These are phyloP conservation scores for Suillus cothurnatus DNA, from an alignment of 768 basidiomycete genomes.

Conservation along the genomic window DNA sequence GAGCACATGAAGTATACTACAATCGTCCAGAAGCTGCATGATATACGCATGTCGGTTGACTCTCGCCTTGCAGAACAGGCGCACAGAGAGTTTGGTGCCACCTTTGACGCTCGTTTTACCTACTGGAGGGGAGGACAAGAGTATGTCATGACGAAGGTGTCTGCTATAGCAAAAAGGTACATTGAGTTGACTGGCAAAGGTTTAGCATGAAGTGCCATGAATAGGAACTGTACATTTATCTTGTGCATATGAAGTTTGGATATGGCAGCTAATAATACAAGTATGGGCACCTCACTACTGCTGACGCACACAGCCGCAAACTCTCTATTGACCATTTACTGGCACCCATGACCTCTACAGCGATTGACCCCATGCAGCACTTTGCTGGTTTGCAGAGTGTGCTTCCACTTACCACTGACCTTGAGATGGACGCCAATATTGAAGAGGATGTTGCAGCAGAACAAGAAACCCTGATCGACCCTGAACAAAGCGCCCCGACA, in stretches of 20 bases:
- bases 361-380: too few relatives aligned
- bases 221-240: not conserved
- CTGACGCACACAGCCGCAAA: too few relatives aligned
- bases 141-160: not conserved
- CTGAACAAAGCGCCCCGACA: too few relatives aligned
- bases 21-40: not conserved
- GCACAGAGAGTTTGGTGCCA: not conserved
- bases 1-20: not conserved
- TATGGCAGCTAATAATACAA: not conserved
- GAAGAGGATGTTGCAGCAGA: not conserved
- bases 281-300: too few relatives aligned
- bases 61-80: not conserved
- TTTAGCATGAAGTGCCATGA: too few relatives aligned
- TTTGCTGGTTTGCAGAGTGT: not conserved
- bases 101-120: not conserved
- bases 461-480: not conserved
- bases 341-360: too few relatives aligned
- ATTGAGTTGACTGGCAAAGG: not conserved
- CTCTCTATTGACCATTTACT: too few relatives aligned
- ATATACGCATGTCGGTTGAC: not conserved
- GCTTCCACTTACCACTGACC: too few relatives aligned
- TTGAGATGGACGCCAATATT: not conserved
- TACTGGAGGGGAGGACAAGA: not conserved
- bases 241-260: not conserved
- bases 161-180: not conserved